Evolutionary conservation across 805 yeast species (phyloP).

Genomic region (Ogataea nakhonphanomensis): DNA sequence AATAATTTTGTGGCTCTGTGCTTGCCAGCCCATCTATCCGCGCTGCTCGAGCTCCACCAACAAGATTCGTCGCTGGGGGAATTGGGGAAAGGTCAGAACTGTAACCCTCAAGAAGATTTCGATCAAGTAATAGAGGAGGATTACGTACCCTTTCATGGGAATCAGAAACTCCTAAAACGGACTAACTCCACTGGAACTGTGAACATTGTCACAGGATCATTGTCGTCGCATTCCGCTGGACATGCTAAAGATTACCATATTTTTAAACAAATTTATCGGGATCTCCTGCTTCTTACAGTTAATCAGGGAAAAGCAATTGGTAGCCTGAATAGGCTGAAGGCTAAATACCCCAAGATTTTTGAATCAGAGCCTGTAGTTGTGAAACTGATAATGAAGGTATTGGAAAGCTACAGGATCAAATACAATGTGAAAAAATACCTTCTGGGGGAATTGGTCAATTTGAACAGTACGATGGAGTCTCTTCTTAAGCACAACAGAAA

Average conservation of each 20-base stretch:
- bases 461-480: slow-evolving; percentile 49
- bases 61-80: neutral
- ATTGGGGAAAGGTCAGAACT: slow-evolving; percentile 10
- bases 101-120: slow-evolving; percentile 17
- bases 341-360: slow-evolving; percentile 48
- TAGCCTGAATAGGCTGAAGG: slow-evolving; percentile 49
- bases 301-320: slow-evolving; percentile 28
- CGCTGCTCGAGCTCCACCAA: slow-evolving; percentile 17
- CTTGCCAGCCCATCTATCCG: slow-evolving; percentile 23
- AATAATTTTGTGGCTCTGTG: slow-evolving; percentile 36
- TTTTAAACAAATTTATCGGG: slow-evolving; percentile 27
- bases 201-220: slow-evolving; percentile 17
- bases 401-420: slow-evolving; percentile 58
- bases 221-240: slow-evolving; percentile 9
- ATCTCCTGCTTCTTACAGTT: slow-evolving; percentile 27
- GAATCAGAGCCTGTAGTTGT: slow-evolving; percentile 52
- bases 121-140: slow-evolving; percentile 24
- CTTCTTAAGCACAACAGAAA: slow-evolving; percentile 45
- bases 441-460: slow-evolving; percentile 60
- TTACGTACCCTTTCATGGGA: slow-evolving; percentile 25
- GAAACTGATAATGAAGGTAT: slow-evolving; percentile 45
- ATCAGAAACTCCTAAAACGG: slow-evolving; percentile 7
- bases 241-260: slow-evolving; percentile 22
- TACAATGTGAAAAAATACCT: slow-evolving; percentile 57
- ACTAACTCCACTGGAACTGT: slow-evolving; percentile 11